Conservation (phyloP, 2,329 filamentous ascomycete genomes). For the Aschersonia sp. region DNA sequence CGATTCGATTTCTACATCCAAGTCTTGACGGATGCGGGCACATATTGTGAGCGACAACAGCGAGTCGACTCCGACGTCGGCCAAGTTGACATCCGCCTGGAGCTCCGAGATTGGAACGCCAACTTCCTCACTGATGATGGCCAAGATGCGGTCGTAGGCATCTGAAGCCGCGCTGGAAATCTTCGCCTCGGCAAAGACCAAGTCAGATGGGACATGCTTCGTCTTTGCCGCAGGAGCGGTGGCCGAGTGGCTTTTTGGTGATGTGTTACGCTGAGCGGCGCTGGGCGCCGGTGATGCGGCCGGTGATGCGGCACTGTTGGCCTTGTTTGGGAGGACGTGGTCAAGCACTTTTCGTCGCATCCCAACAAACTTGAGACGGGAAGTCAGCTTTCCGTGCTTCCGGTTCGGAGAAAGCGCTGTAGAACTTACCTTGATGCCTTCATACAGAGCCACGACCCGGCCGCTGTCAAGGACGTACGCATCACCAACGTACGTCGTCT, state of each 20-base stretch:
- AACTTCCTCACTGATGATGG: conserved; percentile 48
- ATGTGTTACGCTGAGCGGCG: not conserved
- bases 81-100: conserved; percentile 35
- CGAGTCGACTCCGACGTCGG: conserved; percentile 44
- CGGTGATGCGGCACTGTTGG: not conserved
- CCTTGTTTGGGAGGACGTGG: not conserved
- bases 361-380: not conserved
- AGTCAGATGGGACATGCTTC: not conserved
- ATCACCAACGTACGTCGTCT: not conserved
- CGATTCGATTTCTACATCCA: conserved; percentile 36
- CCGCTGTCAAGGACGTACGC: not conserved
- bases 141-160: conserved; percentile 7
- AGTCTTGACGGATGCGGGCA: conserved; percentile 38
- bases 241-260: not conserved
- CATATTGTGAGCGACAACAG: conserved; percentile 42
- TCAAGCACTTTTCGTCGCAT: not conserved
- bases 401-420: not conserved
- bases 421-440: not conserved
- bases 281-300: not conserved
- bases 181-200: not conserved
- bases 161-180: not conserved
- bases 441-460: not conserved
- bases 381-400: not conserved
- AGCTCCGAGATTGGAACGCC: conserved; percentile 54
- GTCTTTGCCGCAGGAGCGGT: not conserved